Evolutionary conservation across 805 yeast genomes (phyloP).

Genomic region (Kuraishia borneana): DNA sequence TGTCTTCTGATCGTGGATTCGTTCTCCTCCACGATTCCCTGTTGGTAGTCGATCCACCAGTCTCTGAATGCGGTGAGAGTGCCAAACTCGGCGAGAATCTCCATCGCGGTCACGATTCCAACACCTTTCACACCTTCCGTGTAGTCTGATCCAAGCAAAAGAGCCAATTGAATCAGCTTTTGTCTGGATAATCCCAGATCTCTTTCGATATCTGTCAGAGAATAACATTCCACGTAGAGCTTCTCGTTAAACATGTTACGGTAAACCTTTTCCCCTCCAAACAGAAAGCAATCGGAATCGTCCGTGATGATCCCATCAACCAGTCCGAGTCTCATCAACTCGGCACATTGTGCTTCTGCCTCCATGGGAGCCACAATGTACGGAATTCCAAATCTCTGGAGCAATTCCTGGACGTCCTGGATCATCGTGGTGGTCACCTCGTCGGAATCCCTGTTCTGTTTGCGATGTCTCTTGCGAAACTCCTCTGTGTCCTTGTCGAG

Average conservation of each 20-base stretch:
- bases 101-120: constrained; percentile 91
- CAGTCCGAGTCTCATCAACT: constrained; percentile 48
- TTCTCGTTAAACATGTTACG: constrained; percentile 93
- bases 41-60: constrained; percentile 49
- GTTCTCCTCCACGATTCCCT: constrained; percentile 23
- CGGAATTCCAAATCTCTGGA: constrained; percentile 87
- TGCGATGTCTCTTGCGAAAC: constrained; percentile 50
- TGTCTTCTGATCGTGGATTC: constrained; percentile 43
- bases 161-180: constrained; percentile 70
- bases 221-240: constrained; percentile 81
- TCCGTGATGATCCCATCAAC: constrained; percentile 96
- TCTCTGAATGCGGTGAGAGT: constrained; percentile 25
- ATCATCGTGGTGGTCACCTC: constrained; percentile 84
- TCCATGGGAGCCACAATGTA: constrained; percentile 96
- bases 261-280: constrained; percentile 79
- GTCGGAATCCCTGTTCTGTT: constrained; percentile 79
- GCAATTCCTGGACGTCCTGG: constrained; percentile 78
- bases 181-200: constrained; percentile 56
- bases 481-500: constrained; percentile 25
- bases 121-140: constrained; percentile 88
- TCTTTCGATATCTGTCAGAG: constrained; percentile 40
- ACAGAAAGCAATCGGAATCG: constrained; percentile 92
- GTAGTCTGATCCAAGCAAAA: constrained; percentile 86
- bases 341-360: constrained; percentile 98
- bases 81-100: constrained; percentile 72